Conservation (phyloP, 768 basidiomycete genomes). For the Lactifluus piperatus region DNA sequence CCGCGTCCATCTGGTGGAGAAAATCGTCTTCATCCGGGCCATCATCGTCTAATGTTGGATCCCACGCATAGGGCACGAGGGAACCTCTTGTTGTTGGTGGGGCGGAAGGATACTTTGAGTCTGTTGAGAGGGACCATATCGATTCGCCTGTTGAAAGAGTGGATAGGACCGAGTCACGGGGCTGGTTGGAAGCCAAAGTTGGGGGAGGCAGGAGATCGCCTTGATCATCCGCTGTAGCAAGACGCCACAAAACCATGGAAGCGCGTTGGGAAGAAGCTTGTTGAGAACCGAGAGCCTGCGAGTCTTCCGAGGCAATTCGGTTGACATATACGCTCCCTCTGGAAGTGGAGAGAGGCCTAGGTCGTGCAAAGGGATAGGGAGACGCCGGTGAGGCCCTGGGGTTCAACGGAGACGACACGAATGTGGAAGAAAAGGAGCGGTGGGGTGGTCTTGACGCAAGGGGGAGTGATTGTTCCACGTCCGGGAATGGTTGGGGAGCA, state of each 20-base stretch:
- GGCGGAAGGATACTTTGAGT: conserved; percentile 58
- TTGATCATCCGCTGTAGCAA: conserved; percentile 33
- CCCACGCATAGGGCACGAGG: conserved; percentile 65
- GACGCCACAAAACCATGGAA: conserved; percentile 61
- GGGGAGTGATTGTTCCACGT: background rate
- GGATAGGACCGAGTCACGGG: conserved; percentile 40
- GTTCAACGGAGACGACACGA: conserved; percentile 47
- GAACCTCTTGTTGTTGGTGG: conserved; percentile 24
- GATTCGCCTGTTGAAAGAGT: conserved; percentile 43
- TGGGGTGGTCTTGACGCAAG: conserved; percentile 17
- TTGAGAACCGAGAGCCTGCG: conserved; percentile 33
- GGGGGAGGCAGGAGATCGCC: conserved; percentile 30
- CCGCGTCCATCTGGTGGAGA: conserved; percentile 51
- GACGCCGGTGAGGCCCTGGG: conserved; percentile 27
- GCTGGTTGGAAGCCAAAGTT: conserved; percentile 18
- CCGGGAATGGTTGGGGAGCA: background rate
- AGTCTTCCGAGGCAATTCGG: conserved; percentile 39
- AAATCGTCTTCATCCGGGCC: conserved; percentile 66
- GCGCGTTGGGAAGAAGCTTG: conserved; percentile 31
- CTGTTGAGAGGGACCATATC: conserved; percentile 37
- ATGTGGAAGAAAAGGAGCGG: conserved; percentile 28
- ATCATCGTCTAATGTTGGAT: conserved; percentile 51
- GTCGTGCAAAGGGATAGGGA: conserved; percentile 26
- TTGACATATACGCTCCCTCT: conserved; percentile 34
- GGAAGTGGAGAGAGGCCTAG: conserved; percentile 30